Base-by-base conservation (phyloP, 208 protist species). In the Trypanosoma lewisi region DNA sequence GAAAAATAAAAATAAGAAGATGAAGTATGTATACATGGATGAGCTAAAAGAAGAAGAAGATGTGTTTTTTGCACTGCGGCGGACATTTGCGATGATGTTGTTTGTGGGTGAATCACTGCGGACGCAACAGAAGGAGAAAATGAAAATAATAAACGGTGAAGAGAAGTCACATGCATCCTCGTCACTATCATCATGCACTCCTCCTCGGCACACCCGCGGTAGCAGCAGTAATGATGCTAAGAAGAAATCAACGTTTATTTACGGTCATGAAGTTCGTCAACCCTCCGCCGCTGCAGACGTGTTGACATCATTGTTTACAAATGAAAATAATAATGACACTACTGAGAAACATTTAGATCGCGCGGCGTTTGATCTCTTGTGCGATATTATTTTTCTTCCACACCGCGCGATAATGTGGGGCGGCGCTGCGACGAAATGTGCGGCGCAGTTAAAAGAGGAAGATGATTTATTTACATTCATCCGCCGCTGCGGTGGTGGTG, bases 61-160 rank as follows among this genome's bases (percentile, higher is more conserved):
- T n/a, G 17, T 67, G 8, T 50, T 9, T 8, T 11, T 19, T 48
- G 37, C 41, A 30, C 50, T 67, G 30, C 48, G 50, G 23, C 47
- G 61, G 11, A 67, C 61, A 2, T 67, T 67, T 47, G 48, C 49
- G 8, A 58, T 67, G 61, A 57, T 67, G 50, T 30, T 67, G 16
- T 14, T 67, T 1, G 34, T 28, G 2, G 39, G 48, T 25, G 19
- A 67, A 6, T 17, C 31, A 5, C 36, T 67, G 4, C 17, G 47
- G 0, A 9, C 14, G 12, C 61, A 67, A 39, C 12, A 39, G 50
- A 33, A 51, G 45, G 28, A 36, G 28, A 47, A 19, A 41, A 19
- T 21, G n/a, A 28, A n/a, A 4, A 14, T 19, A 30, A 28, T 1
- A 4, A 16, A 19, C 52, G 14, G 23, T 8, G 14, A 16, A 2